phyloP scores from a whole-genome alignment of 371 early-diverging fungal species.

The Lichtheimia corymbifera region DNA sequence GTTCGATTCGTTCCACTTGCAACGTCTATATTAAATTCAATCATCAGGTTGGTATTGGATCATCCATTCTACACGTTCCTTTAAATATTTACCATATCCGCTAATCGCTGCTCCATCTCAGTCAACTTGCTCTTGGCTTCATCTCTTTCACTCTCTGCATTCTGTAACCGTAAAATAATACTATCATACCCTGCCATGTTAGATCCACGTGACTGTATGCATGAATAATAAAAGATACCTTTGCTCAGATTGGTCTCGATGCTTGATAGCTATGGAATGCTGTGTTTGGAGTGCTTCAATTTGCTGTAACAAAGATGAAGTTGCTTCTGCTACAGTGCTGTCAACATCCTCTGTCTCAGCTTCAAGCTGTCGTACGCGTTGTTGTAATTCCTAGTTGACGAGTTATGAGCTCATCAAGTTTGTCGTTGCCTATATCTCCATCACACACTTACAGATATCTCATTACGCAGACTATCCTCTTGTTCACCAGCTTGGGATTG shows the following conservation, averaged over 20 bases:
- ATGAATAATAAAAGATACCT: slow-evolving; percentile 24
- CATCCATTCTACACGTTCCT: background rate
- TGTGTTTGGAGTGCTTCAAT: slow-evolving; percentile 72
- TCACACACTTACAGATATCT: slow-evolving; percentile 42
- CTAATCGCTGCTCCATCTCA: slow-evolving; percentile 23
- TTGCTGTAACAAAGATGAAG: slow-evolving; percentile 66
- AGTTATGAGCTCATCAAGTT: background rate
- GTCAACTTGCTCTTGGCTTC: slow-evolving; percentile 26
- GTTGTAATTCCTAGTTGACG: slow-evolving; percentile 49
- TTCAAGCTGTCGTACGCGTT: slow-evolving; percentile 61
- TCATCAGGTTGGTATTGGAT: background rate
- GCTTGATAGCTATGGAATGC: slow-evolving; percentile 52
- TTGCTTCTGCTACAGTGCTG: slow-evolving; percentile 52
- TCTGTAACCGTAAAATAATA: slow-evolving; percentile 47
- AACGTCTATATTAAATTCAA: background rate
- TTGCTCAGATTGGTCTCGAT: slow-evolving; percentile 71
- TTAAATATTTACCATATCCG: slow-evolving; percentile 19
- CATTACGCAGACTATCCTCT: slow-evolving; percentile 64
- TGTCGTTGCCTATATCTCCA: background rate
- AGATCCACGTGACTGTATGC: background rate
- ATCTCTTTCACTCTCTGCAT: slow-evolving; percentile 46
- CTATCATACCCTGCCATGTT: slow-evolving; percentile 15
- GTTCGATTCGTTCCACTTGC: slow-evolving; percentile 24
- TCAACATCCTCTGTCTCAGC: slow-evolving; percentile 61
- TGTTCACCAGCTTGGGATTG: slow-evolving; percentile 64